Evolutionary conservation across 495 filamentous ascomycete species (phyloP).

Genomic region (Aspergillus haitiensis): DNA sequence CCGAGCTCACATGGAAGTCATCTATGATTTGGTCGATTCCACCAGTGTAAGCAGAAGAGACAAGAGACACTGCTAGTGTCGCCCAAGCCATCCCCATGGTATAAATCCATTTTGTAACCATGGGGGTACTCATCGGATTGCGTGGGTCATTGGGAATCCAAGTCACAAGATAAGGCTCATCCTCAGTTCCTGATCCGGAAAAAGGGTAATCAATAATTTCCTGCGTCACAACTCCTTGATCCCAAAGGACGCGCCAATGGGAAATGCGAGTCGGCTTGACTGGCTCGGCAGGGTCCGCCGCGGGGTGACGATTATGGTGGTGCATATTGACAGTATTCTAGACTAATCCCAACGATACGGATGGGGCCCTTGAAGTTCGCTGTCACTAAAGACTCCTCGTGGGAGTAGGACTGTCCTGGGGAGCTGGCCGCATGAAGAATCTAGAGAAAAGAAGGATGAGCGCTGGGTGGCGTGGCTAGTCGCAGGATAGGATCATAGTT

Average conservation of each 20-base stretch:
- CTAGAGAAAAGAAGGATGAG: too few relatives aligned
- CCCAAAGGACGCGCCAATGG: constrained; percentile 37
- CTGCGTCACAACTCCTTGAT: constrained; percentile 45
- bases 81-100: constrained; percentile 58
- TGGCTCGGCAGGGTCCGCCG: constrained; percentile 3
- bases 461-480: too few relatives aligned
- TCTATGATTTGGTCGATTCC: constrained; percentile 56
- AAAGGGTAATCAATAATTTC: constrained; percentile 56
- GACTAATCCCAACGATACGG: not conserved
- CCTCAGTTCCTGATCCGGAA: constrained; percentile 60
- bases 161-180: constrained; percentile 66
- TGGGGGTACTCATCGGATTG: constrained; percentile 53
- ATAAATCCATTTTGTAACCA: constrained; percentile 62
- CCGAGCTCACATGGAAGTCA: constrained; percentile 53
- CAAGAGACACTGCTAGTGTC: constrained; percentile 68
- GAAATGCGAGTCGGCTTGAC: constrained; percentile 25
- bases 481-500: too few relatives aligned
- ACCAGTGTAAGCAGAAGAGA: constrained; percentile 68
- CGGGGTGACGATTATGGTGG: not conserved
- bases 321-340: not conserved
- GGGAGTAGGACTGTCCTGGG: too few relatives aligned
- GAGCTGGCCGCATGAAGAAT: too few relatives aligned
- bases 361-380: too few relatives aligned
- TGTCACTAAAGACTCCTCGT: too few relatives aligned
- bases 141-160: constrained; percentile 65